Percentiles rank a stretch among this genome's conserved stretches.
Evolutionary conservation across 331 rosid genomes (phyloP).

Genomic region (Rosa hybrid): DNA sequence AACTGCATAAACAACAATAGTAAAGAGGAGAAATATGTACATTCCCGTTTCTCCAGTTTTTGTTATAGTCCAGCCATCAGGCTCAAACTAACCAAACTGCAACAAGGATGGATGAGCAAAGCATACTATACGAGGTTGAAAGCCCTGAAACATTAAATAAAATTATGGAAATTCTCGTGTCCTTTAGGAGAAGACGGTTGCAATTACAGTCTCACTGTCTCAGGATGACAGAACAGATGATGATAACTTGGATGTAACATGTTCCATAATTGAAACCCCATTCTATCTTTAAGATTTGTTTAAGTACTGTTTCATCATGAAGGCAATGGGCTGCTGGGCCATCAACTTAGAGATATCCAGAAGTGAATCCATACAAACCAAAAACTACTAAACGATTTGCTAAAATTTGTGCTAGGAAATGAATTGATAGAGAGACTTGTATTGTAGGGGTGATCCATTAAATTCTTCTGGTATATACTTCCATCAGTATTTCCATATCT

Average conservation of each 20-base stretch:
- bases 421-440: background rate
- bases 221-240: slow-evolving; percentile 2
- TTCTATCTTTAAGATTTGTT: background rate
- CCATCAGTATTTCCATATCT: background rate
- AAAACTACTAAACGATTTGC: background rate
- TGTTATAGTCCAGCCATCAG: background rate
- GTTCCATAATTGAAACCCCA: background rate
- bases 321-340: background rate
- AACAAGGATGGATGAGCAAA: background rate
- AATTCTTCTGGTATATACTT: background rate
- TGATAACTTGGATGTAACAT: no score
- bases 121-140: background rate
- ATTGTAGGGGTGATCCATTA: background rate
- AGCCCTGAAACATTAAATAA: background rate
- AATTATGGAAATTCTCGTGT: background rate
- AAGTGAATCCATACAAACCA: no score
- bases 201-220: background rate
- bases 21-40: background rate
- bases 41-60: background rate
- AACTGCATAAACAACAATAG: background rate
- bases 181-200: background rate
- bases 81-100: background rate
- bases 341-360: background rate
- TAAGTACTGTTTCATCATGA: background rate
- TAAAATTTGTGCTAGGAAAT: background rate